Percentiles rank a stretch among this genome's conserved stretches.
These are phyloP conservation scores for Lentinula detonsa DNA, from an alignment of 768 basidiomycete species.

Conservation along the genomic window DNA sequence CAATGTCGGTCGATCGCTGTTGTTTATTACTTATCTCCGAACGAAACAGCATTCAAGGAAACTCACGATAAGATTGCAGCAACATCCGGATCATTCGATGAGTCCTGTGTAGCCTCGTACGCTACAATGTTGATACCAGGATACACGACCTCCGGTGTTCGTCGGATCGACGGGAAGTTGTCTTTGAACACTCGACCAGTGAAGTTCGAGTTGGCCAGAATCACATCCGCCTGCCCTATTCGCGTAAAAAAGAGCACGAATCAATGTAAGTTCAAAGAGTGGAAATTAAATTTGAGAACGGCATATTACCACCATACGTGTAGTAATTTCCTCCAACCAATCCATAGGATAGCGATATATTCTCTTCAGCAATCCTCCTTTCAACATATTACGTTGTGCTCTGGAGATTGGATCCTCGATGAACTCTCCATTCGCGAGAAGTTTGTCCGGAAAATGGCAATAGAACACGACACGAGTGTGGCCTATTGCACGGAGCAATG, in stretches of 20 bases:
- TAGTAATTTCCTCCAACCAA: slow-evolving; percentile 83
- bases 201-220: slow-evolving; percentile 89
- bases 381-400: slow-evolving; percentile 20
- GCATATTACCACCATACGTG: slow-evolving; percentile 44
- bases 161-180: slow-evolving; percentile 65
- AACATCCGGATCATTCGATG: slow-evolving; percentile 47
- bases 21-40: not conserved
- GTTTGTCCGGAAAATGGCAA: slow-evolving; percentile 96
- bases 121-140: slow-evolving; percentile 85
- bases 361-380: slow-evolving; percentile 51
- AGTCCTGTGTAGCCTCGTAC: slow-evolving; percentile 42
- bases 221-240: slow-evolving; percentile 80
- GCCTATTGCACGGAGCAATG: slow-evolving; percentile 63
- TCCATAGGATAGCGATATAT: slow-evolving; percentile 90
- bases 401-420: slow-evolving; percentile 43
- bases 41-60: not conserved
- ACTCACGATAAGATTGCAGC: slow-evolving; percentile 53
- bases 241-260: not conserved
- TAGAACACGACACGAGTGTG: slow-evolving; percentile 91
- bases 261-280: not conserved
- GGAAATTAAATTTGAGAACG: not conserved
- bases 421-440: slow-evolving; percentile 67
- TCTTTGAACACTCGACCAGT: slow-evolving; percentile 76
- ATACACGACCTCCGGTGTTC: slow-evolving; percentile 77
- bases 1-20: slow-evolving; percentile 63